These are phyloP conservation scores for Hanseniaspora taiwanica DNA, from an alignment of 805 yeast genomes.

Conservation along the genomic window DNA sequence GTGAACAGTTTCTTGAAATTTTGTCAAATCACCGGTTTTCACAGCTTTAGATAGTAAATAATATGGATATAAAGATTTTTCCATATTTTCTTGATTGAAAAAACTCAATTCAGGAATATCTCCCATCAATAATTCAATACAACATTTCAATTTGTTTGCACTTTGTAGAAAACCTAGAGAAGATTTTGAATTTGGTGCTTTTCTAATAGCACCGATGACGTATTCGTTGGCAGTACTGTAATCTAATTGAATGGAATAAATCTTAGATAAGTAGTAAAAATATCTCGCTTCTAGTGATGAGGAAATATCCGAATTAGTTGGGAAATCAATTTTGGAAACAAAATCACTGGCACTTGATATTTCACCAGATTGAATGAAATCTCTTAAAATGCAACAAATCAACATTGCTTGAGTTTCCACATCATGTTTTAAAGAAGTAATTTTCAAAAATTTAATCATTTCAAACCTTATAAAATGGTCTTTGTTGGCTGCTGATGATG, in stretches of 20 bases:
- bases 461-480: conserved; percentile 43
- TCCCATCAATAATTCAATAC: conserved; percentile 89
- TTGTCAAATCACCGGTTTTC: conserved; percentile 74
- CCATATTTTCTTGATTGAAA: conserved; percentile 53
- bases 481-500: too few relatives aligned
- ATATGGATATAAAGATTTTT: conserved; percentile 61
- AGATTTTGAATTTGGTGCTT: conserved; percentile 81
- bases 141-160: conserved; percentile 75
- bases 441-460: conserved; percentile 63
- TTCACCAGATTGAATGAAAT: conserved; percentile 65
- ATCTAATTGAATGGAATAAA: conserved; percentile 83
- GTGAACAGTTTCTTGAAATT: conserved; percentile 58
- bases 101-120: conserved; percentile 84
- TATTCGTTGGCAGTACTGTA: conserved; percentile 84
- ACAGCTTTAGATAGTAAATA: conserved; percentile 84
- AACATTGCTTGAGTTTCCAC: conserved; percentile 81
- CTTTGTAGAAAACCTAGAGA: conserved; percentile 82
- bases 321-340: conserved; percentile 81
- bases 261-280: conserved; percentile 80
- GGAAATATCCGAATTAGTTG: conserved; percentile 50
- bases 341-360: conserved; percentile 79
- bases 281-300: conserved; percentile 87
- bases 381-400: conserved; percentile 74
- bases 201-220: conserved; percentile 88
- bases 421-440: conserved; percentile 86